A percentile compares a stretch with the other conserved stretches of the same genome.
phyloP scores from a whole-genome alignment of 345 rosid species.

The Turnera subulata region DNA sequence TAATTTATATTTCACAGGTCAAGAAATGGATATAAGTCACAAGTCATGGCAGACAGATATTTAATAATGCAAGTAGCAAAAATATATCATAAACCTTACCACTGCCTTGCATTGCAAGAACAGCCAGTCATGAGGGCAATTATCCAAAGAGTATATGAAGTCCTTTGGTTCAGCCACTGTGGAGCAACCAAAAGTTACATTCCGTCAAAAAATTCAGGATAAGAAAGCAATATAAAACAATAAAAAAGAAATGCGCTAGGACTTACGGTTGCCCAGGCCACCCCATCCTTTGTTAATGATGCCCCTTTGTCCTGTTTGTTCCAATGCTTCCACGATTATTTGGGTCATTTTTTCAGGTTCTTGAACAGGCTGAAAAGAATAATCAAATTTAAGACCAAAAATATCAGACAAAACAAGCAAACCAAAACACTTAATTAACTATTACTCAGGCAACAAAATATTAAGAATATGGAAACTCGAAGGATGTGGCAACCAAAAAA shows the following conservation, averaged over 20 bases:
- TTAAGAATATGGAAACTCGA: background rate
- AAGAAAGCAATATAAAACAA: background rate
- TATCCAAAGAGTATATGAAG: conserved; percentile 75
- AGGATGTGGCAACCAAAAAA: no score
- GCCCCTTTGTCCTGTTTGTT: conserved; percentile 82
- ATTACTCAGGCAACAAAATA: background rate
- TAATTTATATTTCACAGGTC: no score
- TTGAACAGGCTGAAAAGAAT: conserved; percentile 67
- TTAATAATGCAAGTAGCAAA: background rate
- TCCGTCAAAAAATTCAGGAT: background rate
- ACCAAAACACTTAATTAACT: background rate
- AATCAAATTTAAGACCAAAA: background rate
- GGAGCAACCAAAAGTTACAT: conserved; percentile 22
- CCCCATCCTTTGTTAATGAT: conserved; percentile 99
- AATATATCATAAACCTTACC: conserved; percentile 47
- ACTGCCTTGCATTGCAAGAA: conserved; percentile 98
- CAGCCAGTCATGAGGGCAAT: conserved; percentile 96
- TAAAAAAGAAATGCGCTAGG: background rate
- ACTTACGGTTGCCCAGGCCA: conserved; percentile 86
- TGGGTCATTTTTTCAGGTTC: conserved; percentile 89
- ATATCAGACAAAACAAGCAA: background rate
- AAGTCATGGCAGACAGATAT: no score
- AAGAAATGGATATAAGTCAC: no score
- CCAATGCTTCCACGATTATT: conserved; percentile 69
- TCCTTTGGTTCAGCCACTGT: conserved; percentile 95